Evolutionary conservation across 1,284 basidiomycete species (phyloP).

Genomic region (Cryptococcus hybrid): DNA sequence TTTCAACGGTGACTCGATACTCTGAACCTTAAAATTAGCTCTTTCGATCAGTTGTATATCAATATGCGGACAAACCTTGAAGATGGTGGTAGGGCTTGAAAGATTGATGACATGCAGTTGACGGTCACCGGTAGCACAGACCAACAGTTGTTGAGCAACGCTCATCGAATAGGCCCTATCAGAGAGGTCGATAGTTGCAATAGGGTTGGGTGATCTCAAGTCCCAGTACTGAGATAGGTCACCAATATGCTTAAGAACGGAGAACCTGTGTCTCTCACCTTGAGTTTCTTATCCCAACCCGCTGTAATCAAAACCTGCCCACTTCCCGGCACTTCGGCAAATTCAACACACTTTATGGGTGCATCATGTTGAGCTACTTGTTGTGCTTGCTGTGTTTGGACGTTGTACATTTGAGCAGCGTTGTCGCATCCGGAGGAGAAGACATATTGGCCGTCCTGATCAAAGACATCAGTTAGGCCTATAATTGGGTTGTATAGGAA

Average conservation of each 20-base stretch:
- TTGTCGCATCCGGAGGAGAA: constrained; percentile 87
- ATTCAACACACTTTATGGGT: constrained; percentile 72
- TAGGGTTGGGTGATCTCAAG: constrained; percentile 66
- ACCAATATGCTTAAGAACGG: neutral
- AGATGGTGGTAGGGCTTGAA: constrained; percentile 69
- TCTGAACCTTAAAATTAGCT: constrained; percentile 51
- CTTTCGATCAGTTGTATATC: neutral
- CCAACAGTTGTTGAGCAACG: constrained; percentile 35
- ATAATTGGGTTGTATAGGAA: neutral
- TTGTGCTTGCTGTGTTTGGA: constrained; percentile 63
- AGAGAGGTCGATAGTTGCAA: constrained; percentile 74
- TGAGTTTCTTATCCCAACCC: constrained; percentile 89
- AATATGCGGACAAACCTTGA: constrained; percentile 59
- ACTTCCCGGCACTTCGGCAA: constrained; percentile 63
- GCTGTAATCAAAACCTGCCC: constrained; percentile 75
- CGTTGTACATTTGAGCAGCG: constrained; percentile 75
- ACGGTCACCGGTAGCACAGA: constrained; percentile 64
- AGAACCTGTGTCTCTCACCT: constrained; percentile 55
- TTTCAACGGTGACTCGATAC: constrained; percentile 78
- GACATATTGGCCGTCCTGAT: constrained; percentile 70
- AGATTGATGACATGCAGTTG: constrained; percentile 85
- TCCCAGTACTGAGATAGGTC: constrained; percentile 79
- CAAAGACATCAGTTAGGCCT: neutral
- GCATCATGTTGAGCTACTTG: constrained; percentile 83
- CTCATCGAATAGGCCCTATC: constrained; percentile 75